A percentile compares a stretch with the other conserved stretches of the same genome.
phyloP scores from a whole-genome alignment of 805 yeast genomes.

The Kazachstania kunashirensis region DNA sequence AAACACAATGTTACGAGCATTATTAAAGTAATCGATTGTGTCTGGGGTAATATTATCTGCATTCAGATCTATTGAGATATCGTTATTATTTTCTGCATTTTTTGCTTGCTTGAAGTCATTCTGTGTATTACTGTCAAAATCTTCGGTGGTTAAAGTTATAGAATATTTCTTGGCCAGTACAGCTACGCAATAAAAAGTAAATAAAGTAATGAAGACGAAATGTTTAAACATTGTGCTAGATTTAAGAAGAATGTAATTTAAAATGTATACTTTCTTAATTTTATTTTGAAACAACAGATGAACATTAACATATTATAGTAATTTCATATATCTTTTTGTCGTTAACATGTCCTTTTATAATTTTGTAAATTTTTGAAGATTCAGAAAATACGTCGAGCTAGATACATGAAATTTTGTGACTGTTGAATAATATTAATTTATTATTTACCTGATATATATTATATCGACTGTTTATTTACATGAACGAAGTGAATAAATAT shows the following conservation, averaged over 20 bases:
- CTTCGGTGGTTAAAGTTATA: not conserved
- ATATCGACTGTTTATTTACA: not conserved
- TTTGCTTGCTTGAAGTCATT: not conserved
- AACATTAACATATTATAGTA: too few species aligned
- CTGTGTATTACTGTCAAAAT: not conserved
- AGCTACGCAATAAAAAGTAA: slow-evolving; percentile 2
- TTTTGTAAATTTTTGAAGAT: too few species aligned
- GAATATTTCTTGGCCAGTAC: slow-evolving; percentile 4
- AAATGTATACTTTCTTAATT: not conserved
- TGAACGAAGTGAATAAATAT: not conserved
- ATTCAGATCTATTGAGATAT: slow-evolving; percentile 7
- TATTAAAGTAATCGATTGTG: slow-evolving; percentile 8
- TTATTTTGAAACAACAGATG: too few species aligned
- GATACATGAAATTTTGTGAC: too few species aligned
- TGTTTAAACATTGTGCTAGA: slow-evolving; percentile 2
- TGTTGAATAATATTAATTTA: too few species aligned
- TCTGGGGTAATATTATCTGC: slow-evolving; percentile 11
- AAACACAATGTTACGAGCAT: slow-evolving; percentile 11
- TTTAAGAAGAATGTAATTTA: not conserved
- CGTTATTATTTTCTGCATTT: too few species aligned
- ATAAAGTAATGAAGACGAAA: not conserved
- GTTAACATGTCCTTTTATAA: too few species aligned
- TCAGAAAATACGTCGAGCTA: too few species aligned
- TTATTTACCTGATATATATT: too few species aligned
- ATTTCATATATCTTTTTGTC: too few species aligned